These are phyloP conservation scores for Hirschfeldia incana DNA, from an alignment of 345 rosid species.

Conservation along the genomic window DNA sequence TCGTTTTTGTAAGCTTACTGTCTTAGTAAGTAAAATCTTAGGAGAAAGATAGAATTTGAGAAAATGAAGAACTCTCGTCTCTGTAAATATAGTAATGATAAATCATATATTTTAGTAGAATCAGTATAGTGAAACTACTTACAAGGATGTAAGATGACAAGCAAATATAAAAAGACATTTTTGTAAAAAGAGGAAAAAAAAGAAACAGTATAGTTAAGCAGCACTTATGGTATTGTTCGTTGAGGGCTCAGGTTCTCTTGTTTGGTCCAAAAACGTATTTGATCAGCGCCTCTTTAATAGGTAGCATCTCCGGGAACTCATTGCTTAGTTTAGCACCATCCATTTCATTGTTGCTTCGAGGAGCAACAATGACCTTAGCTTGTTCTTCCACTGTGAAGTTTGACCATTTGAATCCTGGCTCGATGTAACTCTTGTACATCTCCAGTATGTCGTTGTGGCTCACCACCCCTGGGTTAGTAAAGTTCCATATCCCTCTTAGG, in stretches of 20 bases:
- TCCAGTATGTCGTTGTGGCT: constrained; percentile 62
- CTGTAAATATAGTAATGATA: constrained; percentile 30
- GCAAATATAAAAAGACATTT: constrained; percentile 5
- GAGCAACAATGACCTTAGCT: constrained; percentile 54
- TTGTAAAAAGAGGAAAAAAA: not conserved
- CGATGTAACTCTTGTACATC: constrained; percentile 50
- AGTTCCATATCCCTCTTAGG: constrained; percentile 59
- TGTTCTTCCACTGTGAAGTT: constrained; percentile 59
- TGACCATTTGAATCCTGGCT: constrained; percentile 48
- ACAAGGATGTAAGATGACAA: constrained; percentile 23
- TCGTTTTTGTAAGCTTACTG: constrained; percentile 14
- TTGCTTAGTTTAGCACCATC: constrained; percentile 52
- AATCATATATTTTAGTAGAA: constrained; percentile 37
- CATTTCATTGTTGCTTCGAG: constrained; percentile 64
- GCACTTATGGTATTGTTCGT: constrained; percentile 4
- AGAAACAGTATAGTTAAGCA: constrained; percentile 4
- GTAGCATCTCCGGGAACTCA: constrained; percentile 54
- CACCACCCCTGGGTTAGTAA: constrained; percentile 61
- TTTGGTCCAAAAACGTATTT: constrained; percentile 53
- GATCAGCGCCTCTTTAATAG: constrained; percentile 54
- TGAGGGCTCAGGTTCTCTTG: constrained; percentile 41
- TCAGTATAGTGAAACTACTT: constrained; percentile 39
- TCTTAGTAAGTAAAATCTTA: not conserved
- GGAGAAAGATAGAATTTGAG: constrained; percentile 6
- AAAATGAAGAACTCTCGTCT: constrained; percentile 22